Percentiles rank a stretch among this genome's conserved stretches.
Evolutionary conservation across 352 stramenopile genomes (phyloP).

Genomic region (Pythium utonaiense): DNA sequence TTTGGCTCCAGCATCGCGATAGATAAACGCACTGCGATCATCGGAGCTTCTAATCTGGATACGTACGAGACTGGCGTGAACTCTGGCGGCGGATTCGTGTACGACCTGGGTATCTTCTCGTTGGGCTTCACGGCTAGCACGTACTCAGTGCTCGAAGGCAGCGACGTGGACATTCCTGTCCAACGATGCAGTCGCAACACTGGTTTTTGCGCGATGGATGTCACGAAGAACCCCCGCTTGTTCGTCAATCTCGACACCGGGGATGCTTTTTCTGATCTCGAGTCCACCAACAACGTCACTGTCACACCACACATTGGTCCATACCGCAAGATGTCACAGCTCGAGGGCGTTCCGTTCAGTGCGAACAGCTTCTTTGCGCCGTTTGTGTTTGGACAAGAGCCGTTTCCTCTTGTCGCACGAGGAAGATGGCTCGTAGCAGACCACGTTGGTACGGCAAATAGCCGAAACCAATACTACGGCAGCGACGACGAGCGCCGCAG

Average conservation of each 20-base stretch:
- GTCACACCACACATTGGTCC: slow-evolving; percentile 45
- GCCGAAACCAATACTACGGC: slow-evolving; percentile 90
- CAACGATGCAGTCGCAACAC: slow-evolving; percentile 49
- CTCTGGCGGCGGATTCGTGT: slow-evolving; percentile 89
- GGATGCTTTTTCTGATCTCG: slow-evolving; percentile 60
- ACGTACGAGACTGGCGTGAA: slow-evolving; percentile 88
- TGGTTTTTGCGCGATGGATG: slow-evolving; percentile 64
- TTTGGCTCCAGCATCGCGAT: slow-evolving; percentile 87
- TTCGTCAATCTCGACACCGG: slow-evolving; percentile 77
- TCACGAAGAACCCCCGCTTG: slow-evolving; percentile 35
- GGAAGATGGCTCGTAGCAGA: slow-evolving; percentile 55
- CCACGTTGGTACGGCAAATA: slow-evolving; percentile 82
- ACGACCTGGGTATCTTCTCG: slow-evolving; percentile 89
- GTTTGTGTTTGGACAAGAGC: slow-evolving; percentile 60
- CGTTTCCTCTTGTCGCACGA: slow-evolving; percentile 63
- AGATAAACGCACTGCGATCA: slow-evolving; percentile 75
- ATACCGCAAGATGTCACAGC: slow-evolving; percentile 57
- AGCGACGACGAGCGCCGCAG: slow-evolving; percentile 64
- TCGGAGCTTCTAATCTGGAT: slow-evolving; percentile 92
- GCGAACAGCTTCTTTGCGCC: slow-evolving; percentile 49
- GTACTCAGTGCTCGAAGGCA: slow-evolving; percentile 88
- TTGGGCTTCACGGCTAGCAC: slow-evolving; percentile 63
- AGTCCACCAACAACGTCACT: slow-evolving; percentile 44
- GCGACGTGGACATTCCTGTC: slow-evolving; percentile 69
- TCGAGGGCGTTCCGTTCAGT: slow-evolving; percentile 48